Base-by-base conservation (phyloP, 2,329 filamentous ascomycete species). In the Aspergillus sp. region DNA sequence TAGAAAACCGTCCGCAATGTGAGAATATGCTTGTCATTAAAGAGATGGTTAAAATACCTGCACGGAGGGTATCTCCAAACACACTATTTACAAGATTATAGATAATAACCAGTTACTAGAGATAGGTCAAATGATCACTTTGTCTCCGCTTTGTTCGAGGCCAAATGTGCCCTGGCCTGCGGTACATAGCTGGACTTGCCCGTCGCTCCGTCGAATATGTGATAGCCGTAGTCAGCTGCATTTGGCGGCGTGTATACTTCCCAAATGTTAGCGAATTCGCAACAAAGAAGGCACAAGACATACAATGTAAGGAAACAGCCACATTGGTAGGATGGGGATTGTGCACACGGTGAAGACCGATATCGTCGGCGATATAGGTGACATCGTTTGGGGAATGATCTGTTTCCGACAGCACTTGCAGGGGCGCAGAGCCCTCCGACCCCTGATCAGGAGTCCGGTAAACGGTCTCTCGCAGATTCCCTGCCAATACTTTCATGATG, bases 401-500 rank as follows among this genome's bases (percentile, higher is more conserved):
- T 5, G 39, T 60, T 11, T 59, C 47, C 1, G 53, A 54, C 39
- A 59, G 60, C 26, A 62, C 39, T 4, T 50, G 36, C 30, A 63
- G 40, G 4, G 60, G 60, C 4, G 44, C 47, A 1, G 28, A 13
- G 30, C 46, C 31, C 7, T 46, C 48, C 3, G 44, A 32, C 4
- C 37, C 43, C 5, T 46, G 35, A 6, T 51, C 36, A 1, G 60
- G 60, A 3, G 50, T 30, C 5, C 53, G 27, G 11, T 62, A 63
- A 7, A 63, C 53, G 1, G 59, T 59, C 37, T 64, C 60, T 11
- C 52, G 51, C 5, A 63, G 42, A 19, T 60, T 49, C 2, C 60
- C 60, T 8, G 60, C 56, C 8, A 65, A 43, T 5, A 66, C 50
- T 38, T 66, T 66, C 62, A 66, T 66, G 41, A 66, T 59, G 44